Evolutionary conservation across 1,284 basidiomycete genomes (phyloP), one percentile per base, ranked within the genome.

Genomic region (Pterulicium gracile): DNA sequence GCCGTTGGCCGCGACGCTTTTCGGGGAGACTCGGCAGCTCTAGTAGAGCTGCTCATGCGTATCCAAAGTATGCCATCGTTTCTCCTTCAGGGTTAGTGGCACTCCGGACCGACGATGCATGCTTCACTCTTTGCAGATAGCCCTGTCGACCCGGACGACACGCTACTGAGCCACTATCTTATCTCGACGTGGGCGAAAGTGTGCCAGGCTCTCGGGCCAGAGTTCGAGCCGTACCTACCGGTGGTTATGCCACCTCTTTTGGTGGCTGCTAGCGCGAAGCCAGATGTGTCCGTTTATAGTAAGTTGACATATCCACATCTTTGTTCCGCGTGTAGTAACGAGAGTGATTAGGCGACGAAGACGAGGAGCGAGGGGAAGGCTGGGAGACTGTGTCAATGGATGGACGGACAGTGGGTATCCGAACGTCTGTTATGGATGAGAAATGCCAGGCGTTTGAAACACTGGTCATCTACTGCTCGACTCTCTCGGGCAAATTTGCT

Each of bases 391-490:
- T 89, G 51, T 68, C 71, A 5, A 75, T 88, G 20, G 83, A 87
- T 45, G 86, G 85, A 0, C 79, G 79, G 45, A 75, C 77, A 13
- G 70, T 88, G n/a, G 81, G 80, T 1, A 83, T 89, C 50, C 73
- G 79, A 48, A 90, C 87, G 1, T 80, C 84, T 0, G 79, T 79
- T 2, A 79, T 91, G 52, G 87, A 89, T 55, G 89, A 92, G 54
- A 91, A 92, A 60, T 86, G 87, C 47, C 81, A 88, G 55, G 88
- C 88, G 2, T 89, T 90, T 54, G 84, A 88, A 54, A 88, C 85
- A 24, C 70, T 93, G 13, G 77, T 89, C 3, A 81, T 87, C 15
- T 88, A 90, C 56, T 83, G 79, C 50, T 80, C 77, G 32, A 80
- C 83, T 4, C 72, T 91, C 4, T 74, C 76, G 0, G 67, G 71